Evolutionary conservation across 192 early-diverging fungal genomes (phyloP), one percentile per base, ranked within the genome.

Genomic region (Pilobolus umbonatus): DNA sequence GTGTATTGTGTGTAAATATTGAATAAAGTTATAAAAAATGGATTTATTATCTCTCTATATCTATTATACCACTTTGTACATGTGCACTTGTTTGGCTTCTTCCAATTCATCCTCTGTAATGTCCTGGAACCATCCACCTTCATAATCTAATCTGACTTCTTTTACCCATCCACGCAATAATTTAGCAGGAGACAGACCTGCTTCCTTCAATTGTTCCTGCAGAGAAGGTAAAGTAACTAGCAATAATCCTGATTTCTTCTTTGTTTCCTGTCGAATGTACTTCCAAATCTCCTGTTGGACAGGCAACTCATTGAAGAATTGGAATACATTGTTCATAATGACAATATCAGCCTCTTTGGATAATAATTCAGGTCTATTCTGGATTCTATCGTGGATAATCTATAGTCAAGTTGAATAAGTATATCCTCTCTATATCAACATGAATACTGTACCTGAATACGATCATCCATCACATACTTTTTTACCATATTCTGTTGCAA

Each of bases 281-380:
- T 72, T 61, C 81, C 81, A 83, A 17, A 83, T 68, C 21, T 69
- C 57, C 45, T 72, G 75, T 47, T 83, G 77, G 5, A 62, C 53
- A 4, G 62, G 44, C 17, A 71, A 30, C 0, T 74, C 68, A 30
- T 61, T 71, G 44, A 83, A 83, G 65, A 78, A 83, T 44, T 83
- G 78, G 61, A 83, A 83, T 1, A 81, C 81, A 35, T 83, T 83
- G 65, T 83, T 78, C 77, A 84, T 78, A 28, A 84, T 67, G 9
- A 84, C 60, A 12, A 84, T 64, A 45, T 80, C 80, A 11, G 82
- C 72, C 10, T 64, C 38, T 12, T 74, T 61, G n/a, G 47, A 57
- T 6, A 84, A 19, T 15, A 80, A 36, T 25, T 64, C 44, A 17
- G 68, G 71, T 0, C 71, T 57, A 5, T 60, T 65, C 52, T 73